Evolutionary conservation across 495 filamentous ascomycete genomes (phyloP), one percentile per base, ranked within the genome.

Genomic region (Penicillium angulare): DNA sequence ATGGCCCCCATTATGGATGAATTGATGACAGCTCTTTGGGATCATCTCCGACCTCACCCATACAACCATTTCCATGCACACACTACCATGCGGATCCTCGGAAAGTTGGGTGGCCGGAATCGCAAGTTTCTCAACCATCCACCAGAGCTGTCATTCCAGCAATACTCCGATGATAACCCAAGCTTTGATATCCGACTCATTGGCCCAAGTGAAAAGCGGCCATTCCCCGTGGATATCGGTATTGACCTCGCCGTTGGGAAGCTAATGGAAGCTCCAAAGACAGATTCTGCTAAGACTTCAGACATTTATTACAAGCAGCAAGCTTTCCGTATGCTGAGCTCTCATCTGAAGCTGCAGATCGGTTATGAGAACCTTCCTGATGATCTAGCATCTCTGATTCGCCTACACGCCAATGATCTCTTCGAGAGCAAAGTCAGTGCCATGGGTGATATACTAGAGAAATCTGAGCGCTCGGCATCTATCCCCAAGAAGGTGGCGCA

Each of bases 1-100:
- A 99, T 99, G 93, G 90, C 91, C 5, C 95, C 95, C 2, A 93
- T 96, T 36, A 97, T 99, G 69, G 93, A 97, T 57, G 95, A 99
- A 54, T 71, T 99, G 45, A 97, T 97, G 92, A 90, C 89, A 34
- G 92, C 91, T 3, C 78, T 99, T 7, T 97, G 92, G 81, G 89
- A 96, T 50, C 95, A 97, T 63, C 77, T 99, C 26, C 86, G 85
- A 52, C 95, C 95, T 3, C 83, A 87, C 44, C 92, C 93, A 0
- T 96, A 97, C 63, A 95, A 88, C 57, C 95, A 99, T 60, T 95
- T 96, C 64, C 90, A 96, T 64, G 86, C 95, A 1, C 95, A 99
- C 62, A 97, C 93, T 0, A 97, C 95, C 0, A 95, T 97, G 83
- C 79, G 95, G n/a, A 99, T 99, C 44, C 79, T 99, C 3, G 95